Base-by-base conservation (phyloP, 1,284 basidiomycete genomes). In the Chalciporus sp. region DNA sequence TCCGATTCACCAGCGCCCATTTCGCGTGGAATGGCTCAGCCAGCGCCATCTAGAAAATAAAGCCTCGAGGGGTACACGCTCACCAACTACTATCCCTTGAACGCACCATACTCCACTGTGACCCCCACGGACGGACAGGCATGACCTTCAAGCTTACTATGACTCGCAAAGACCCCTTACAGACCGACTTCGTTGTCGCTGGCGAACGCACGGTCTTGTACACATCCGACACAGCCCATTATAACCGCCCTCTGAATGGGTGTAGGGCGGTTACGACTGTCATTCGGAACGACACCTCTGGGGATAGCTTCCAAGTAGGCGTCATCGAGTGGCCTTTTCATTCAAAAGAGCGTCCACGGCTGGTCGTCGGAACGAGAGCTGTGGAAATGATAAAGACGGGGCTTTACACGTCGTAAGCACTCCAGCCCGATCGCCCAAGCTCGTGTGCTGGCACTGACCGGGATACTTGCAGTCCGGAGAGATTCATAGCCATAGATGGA, bases 291-390 rank as follows among this genome's bases (percentile, higher is more conserved):
- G 66, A 60, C 16, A 26, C 37, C 8, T 11, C 47, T 0, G 67
- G 67, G 3, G 62, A 70, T 14, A 31, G 53, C 0, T 27, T 65
- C 7, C 68, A 69, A 20, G 66, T 70, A 26, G 67, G 67, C 19
- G 37, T 67, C 33, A 67, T 72, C 49, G 67, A 72, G 23, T 69
- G 70, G 67, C 67, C 65, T 1, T 49, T 41, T 2, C 53, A 47
- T 2, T 20, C 17, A 0, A 37, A 42, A 10, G 56, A 52, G 10
- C 49, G 29, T 11, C 49, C 51, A 0, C 54, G 55, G 17, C 53
- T 72, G 43, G 39, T 70, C 49, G 51, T 72, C 1, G 67, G 69
- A 27, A 69, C 69, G 20, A 40, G 67, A 5, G 16, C 33, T 19
- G 66, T 69, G 16, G 45, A 37, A 20, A 70, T 69, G 64, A 14